Evolutionary conservation across 2,329 filamentous ascomycete species (phyloP), one percentile per base, ranked within the genome.

Genomic region (Paecilomyces fulvus): DNA sequence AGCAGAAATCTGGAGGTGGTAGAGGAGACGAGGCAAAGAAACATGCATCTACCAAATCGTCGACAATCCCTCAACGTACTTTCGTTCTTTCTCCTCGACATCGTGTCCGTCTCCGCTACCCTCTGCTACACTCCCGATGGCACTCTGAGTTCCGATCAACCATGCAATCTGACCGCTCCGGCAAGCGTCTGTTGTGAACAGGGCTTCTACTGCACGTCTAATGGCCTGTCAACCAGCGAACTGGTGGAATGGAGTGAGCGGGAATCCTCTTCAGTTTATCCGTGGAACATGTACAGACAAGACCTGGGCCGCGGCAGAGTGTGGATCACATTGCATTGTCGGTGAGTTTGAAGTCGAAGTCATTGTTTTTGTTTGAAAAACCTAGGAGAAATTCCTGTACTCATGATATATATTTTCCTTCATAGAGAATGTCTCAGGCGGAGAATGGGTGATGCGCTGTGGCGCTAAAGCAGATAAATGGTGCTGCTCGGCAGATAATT

Each of bases 121-220:
- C 33, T 49, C 17, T 56, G 55, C 55, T 56, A 56, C 21, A 53
- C 43, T 11, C 55, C 55, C 14, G 43, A 56, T 31, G 51, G 55
- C 20, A 50, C 25, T 9, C 21, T 53, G n/a, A 33, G 50, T 30
- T 49, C 52, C 20, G 55, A 56, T 30, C 48, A 31, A 6, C 55
- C 55, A 21, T 56, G 55, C 49, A 56, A 53, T 9, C 50, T 28
- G 1, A 49, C 43, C 3, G 55, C 37, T 6, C n/a, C 50, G 7
- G 43, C 55, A 10, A 56, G 55, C 17, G 55, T 56, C 23, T 56
- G 51, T 50, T 56, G 55, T 20, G 53, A 51, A 3, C 51, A 56
- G 25, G 55, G 51, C 12, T 56, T 56, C 51, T 48, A 53, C 10
- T 56, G 55, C 33, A 56, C 51, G 3, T 56, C 51, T 3, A 56